Evolutionary conservation across 2,329 filamentous ascomycete species (phyloP).

Genomic region (Berkeleyomyces basicola): DNA sequence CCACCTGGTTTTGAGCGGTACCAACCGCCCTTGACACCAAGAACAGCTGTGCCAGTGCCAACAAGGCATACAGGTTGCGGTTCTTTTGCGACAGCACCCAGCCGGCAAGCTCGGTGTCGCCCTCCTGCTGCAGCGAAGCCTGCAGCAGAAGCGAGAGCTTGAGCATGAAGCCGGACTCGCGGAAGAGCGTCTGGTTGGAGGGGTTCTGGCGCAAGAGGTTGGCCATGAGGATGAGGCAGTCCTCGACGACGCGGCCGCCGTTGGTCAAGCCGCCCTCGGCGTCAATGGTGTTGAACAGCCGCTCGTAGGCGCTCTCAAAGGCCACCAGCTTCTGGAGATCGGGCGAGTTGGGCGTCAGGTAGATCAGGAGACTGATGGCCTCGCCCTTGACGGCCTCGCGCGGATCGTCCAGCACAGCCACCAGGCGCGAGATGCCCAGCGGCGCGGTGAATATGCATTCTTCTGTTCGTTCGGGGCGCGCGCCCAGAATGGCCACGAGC

Average conservation of each 20-base stretch:
- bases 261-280: slow-evolving; percentile 66
- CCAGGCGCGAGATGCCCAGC: slow-evolving; percentile 71
- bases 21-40: slow-evolving; percentile 64
- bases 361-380: slow-evolving; percentile 70
- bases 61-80: slow-evolving; percentile 79
- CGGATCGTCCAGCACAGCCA: slow-evolving; percentile 66
- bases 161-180: slow-evolving; percentile 70
- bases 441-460: slow-evolving; percentile 86
- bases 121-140: slow-evolving; percentile 33
- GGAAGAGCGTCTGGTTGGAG: slow-evolving; percentile 86
- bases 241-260: slow-evolving; percentile 76
- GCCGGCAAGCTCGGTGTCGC: slow-evolving; percentile 40
- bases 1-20: slow-evolving; percentile 66
- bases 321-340: slow-evolving; percentile 92
- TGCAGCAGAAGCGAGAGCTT: slow-evolving; percentile 54
- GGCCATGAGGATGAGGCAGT: slow-evolving; percentile 77
- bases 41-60: slow-evolving; percentile 77
- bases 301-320: slow-evolving; percentile 86
- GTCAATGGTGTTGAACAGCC: slow-evolving; percentile 66
- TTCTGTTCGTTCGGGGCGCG: slow-evolving; percentile 79
- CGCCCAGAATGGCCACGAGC: slow-evolving; percentile 67
- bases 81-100: slow-evolving; percentile 68
- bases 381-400: slow-evolving; percentile 81
- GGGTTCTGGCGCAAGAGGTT: slow-evolving; percentile 76
- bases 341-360: slow-evolving; percentile 68